Evolutionary conservation across 495 filamentous ascomycete species (phyloP).

Genomic region (Neurospora sp.): DNA sequence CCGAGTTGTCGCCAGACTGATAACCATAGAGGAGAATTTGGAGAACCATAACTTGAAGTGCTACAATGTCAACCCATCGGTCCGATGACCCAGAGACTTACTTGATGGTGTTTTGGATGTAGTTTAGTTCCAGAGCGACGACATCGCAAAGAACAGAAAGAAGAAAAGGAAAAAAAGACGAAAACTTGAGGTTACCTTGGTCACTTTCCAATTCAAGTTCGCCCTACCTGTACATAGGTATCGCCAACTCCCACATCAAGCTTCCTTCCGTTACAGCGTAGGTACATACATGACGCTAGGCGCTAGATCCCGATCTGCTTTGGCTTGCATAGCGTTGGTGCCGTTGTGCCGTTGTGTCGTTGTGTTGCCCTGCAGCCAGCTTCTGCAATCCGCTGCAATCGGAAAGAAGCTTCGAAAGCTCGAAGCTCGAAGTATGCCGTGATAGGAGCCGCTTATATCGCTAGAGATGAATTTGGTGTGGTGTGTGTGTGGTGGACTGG

Average conservation of each 20-base stretch:
- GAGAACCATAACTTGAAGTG: background rate
- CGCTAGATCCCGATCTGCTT: background rate
- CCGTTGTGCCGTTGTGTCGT: background rate
- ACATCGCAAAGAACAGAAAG: background rate
- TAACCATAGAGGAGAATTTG: background rate
- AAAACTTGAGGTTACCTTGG: background rate
- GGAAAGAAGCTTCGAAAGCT: background rate
- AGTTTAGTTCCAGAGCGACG: background rate
- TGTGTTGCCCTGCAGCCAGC: background rate
- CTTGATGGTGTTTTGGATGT: background rate
- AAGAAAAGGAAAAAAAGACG: background rate
- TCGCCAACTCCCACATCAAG: background rate
- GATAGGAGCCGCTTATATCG: background rate
- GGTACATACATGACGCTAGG: background rate
- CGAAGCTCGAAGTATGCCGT: background rate
- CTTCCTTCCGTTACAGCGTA: background rate
- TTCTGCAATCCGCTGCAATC: background rate
- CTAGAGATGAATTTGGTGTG: background rate
- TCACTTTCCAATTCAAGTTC: background rate
- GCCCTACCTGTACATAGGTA: background rate
- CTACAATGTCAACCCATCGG: background rate
- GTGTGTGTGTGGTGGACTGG: background rate
- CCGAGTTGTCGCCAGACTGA: background rate
- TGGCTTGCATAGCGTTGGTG: background rate
- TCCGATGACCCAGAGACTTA: background rate